phyloP scores from a whole-genome alignment of 495 filamentous ascomycete genomes.

The Clohesyomyces aquaticus region DNA sequence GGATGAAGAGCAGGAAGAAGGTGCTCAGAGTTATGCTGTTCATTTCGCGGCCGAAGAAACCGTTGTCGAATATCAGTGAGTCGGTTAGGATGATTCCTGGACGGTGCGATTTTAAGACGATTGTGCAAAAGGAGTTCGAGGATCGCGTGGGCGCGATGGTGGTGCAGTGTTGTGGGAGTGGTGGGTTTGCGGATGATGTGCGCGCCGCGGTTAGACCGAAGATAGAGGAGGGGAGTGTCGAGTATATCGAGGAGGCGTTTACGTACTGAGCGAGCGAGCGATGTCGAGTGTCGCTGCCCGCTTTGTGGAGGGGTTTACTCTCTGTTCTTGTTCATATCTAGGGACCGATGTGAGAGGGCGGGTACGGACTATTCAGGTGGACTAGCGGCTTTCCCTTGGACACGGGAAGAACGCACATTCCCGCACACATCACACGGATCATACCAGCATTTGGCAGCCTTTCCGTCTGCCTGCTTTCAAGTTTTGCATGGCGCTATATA shows the following conservation, averaged over 20 bases:
- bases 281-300: too few species aligned
- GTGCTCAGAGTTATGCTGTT: conserved; percentile 85
- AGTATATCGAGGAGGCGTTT: conserved; percentile 96
- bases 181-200: conserved; percentile 87
- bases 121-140: conserved; percentile 79
- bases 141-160: conserved; percentile 77
- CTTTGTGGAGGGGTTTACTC: too few species aligned
- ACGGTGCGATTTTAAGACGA: conserved; percentile 57
- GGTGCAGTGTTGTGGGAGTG: conserved; percentile 88
- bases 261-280: conserved; percentile 53
- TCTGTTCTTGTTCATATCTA: too few species aligned
- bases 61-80: conserved; percentile 78
- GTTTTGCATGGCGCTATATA: too few species aligned
- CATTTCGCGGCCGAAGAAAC: conserved; percentile 79
- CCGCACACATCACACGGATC: too few species aligned
- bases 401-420: too few species aligned
- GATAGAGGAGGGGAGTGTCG: conserved; percentile 68
- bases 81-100: conserved; percentile 91
- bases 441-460: too few species aligned
- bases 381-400: too few species aligned
- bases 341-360: too few species aligned
- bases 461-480: too few species aligned
- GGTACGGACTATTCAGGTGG: too few species aligned
- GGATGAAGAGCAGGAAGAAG: conserved; percentile 79
- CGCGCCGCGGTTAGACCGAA: conserved; percentile 68